Conservation (phyloP, 2,329 filamentous ascomycete species). For the Penicillium nordicum region DNA sequence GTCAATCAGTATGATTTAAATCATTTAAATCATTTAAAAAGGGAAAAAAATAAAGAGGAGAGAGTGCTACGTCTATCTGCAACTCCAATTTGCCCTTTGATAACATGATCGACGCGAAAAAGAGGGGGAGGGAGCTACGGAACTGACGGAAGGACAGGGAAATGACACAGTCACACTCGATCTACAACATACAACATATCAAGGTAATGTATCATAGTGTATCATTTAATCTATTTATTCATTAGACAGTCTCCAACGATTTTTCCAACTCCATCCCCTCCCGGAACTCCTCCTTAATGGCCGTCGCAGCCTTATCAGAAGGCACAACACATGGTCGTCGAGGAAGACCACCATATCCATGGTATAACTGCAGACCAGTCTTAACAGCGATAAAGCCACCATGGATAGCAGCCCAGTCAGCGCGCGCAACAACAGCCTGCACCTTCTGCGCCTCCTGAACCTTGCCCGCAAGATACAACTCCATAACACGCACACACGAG, state of each 20-base stretch:
- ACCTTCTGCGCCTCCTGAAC: conserved; percentile 69
- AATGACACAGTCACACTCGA: not conserved
- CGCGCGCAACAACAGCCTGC: conserved; percentile 73
- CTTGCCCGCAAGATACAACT: conserved; percentile 70
- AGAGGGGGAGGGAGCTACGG: not conserved
- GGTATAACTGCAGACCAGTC: conserved; percentile 74
- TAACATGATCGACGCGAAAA: not conserved
- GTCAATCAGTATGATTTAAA: not conserved
- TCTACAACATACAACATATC: not conserved
- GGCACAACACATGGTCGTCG: conserved; percentile 61
- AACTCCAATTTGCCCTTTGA: conserved; percentile 1
- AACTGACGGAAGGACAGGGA: too few relatives aligned
- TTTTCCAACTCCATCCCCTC: conserved; percentile 41
- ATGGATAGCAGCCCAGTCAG: conserved; percentile 81
- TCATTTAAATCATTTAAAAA: too few relatives aligned
- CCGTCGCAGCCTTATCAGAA: conserved; percentile 31
- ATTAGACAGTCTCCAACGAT: conserved; percentile 22
- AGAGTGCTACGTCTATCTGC: conserved; percentile 16
- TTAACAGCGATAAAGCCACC: conserved; percentile 83
- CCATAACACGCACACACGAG: conserved; percentile 73
- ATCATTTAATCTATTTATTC: conserved; percentile 1
- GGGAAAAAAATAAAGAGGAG: not conserved
- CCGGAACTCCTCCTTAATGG: conserved; percentile 36
- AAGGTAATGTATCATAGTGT: too few relatives aligned
- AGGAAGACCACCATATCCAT: conserved; percentile 75